Conservation (phyloP, 2,329 filamentous ascomycete species). For the Phialophora chinensis region DNA sequence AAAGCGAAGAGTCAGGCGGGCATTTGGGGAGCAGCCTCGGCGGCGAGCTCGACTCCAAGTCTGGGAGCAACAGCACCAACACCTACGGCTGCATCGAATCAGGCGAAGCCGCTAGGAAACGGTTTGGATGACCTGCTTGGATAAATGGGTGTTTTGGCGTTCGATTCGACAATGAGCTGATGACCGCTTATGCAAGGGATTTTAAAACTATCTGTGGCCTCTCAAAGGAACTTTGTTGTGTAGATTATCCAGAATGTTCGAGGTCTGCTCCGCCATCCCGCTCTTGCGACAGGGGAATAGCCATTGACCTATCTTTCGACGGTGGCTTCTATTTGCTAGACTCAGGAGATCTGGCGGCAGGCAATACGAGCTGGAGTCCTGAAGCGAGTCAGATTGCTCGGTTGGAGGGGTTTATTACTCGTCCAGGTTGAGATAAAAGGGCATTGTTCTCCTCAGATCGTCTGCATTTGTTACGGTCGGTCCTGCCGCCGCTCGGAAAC, state of each 20-base stretch:
- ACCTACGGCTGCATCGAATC: conserved; percentile 43
- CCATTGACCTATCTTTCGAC: background rate
- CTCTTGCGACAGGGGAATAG: background rate
- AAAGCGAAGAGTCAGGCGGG: conserved; percentile 96
- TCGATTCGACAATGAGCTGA: background rate
- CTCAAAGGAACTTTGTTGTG: conserved; percentile 2
- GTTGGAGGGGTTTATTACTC: background rate
- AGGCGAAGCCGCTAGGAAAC: conserved; percentile 44
- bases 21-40: conserved; percentile 81
- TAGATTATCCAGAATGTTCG: background rate
- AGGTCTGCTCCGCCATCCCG: background rate
- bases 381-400: background rate
- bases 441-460: background rate
- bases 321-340: background rate
- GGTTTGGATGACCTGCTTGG: conserved; percentile 56
- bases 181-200: background rate
- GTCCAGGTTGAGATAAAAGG: background rate
- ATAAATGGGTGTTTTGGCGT: conserved; percentile 34
- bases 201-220: background rate
- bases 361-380: background rate
- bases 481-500: background rate
- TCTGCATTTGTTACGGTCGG: background rate
- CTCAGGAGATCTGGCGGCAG: background rate
- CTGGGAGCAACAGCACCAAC: conserved; percentile 51
- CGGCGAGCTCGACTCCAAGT: conserved; percentile 55